Evolutionary conservation across 805 yeast genomes (phyloP).

Genomic region (Lipomyces anomalus): DNA sequence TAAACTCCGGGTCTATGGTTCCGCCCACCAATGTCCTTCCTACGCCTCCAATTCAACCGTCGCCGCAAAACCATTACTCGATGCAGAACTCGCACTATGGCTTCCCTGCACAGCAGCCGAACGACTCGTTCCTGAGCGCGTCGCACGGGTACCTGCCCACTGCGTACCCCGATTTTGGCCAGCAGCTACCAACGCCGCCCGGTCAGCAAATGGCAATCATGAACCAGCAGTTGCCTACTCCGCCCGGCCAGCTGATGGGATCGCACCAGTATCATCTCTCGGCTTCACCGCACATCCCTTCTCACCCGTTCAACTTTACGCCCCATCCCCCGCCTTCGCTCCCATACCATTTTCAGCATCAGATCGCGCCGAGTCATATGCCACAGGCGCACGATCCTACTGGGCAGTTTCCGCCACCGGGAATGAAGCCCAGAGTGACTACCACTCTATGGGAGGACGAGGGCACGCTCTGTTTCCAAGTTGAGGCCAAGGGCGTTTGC

Average conservation of each 20-base stretch:
- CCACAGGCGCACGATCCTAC: conserved; percentile 23
- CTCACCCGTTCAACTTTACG: conserved; percentile 11
- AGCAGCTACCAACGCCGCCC: conserved; percentile 12
- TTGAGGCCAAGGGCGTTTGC: conserved; percentile 70
- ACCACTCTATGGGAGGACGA: conserved; percentile 90
- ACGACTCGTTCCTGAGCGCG: conserved; percentile 1
- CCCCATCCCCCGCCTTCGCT: conserved; percentile 24
- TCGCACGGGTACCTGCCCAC: conserved; percentile 7
- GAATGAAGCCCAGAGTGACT: conserved; percentile 50
- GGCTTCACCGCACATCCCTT: conserved; percentile 5
- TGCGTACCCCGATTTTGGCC: conserved; percentile 10
- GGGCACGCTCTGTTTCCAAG: conserved; percentile 76
- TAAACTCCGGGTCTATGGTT: background rate
- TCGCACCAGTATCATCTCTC: conserved; percentile 1
- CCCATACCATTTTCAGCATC: conserved; percentile 29
- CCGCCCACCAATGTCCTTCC: conserved; percentile 5
- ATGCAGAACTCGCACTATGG: conserved; percentile 8
- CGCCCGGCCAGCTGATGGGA: conserved; percentile 4
- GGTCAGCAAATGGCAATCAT: conserved; percentile 6
- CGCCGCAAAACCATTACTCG: conserved; percentile 8
- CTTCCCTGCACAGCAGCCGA: conserved; percentile 4
- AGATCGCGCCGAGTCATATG: conserved; percentile 4
- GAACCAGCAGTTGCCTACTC: conserved; percentile 15
- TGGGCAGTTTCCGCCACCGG: conserved; percentile 31
- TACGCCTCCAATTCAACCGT: conserved; percentile 10